phyloP scores from a whole-genome alignment of 257 asterid species.

The Lycium ferocissimum region DNA sequence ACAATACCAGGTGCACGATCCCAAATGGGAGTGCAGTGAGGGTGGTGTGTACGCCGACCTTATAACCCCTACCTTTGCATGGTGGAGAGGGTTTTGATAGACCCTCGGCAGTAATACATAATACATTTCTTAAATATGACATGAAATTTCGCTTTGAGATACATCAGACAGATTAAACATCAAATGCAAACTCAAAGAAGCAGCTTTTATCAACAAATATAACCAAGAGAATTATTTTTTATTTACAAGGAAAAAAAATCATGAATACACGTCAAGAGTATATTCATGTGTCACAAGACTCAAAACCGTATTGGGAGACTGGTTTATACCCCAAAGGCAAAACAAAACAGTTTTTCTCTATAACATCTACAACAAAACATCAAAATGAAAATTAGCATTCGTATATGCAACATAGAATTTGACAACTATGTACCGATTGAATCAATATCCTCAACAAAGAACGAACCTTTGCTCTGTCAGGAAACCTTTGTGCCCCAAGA shows the following conservation, averaged over 20 bases:
- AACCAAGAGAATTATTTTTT: neutral
- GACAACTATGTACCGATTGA: constrained; percentile 15
- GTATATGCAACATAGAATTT: constrained; percentile 2
- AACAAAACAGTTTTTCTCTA: neutral
- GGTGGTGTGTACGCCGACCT: too few species aligned
- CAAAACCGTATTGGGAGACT: constrained; percentile 17
- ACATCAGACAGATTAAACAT: neutral
- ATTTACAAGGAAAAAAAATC: neutral
- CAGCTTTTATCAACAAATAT: neutral
- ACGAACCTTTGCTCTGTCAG: neutral
- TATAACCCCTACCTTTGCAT: too few species aligned
- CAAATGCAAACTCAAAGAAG: neutral
- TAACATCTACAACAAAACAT: constrained; percentile 13
- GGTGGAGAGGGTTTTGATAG: too few species aligned
- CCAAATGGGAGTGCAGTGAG: too few species aligned
- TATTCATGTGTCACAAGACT: constrained; percentile 1
- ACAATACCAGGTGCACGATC: too few species aligned
- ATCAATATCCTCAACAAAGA: neutral
- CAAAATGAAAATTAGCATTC: neutral
- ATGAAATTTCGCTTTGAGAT: neutral
- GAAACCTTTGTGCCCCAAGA: neutral
- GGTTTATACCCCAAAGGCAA: neutral
- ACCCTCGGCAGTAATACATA: neutral
- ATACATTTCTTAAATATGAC: neutral
- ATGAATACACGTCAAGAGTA: constrained; percentile 3